Conservation (phyloP, 208 protist genomes). For the Tritrichomonas foetus region DNA sequence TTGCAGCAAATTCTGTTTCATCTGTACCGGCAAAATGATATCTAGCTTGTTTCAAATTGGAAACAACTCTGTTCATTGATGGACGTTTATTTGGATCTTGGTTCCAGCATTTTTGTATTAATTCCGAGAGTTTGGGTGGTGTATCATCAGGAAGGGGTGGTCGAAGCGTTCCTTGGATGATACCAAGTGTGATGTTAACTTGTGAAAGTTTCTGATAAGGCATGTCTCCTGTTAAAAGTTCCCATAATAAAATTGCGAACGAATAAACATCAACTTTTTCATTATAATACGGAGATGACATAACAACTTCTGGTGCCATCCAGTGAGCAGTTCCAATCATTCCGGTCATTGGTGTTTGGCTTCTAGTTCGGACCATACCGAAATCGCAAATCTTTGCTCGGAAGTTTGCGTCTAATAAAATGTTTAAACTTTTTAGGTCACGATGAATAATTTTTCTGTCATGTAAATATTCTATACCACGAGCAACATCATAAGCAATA, state of each 20-base stretch:
- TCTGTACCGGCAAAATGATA: background rate
- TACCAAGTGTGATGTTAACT: background rate
- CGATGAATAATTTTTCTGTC: background rate
- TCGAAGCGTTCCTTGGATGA: background rate
- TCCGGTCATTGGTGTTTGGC: background rate
- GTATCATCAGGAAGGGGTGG: background rate
- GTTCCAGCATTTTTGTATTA: constrained; percentile 2
- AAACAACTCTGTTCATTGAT: background rate
- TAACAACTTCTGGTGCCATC: constrained; percentile 39
- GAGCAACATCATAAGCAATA: background rate
- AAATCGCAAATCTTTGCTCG: background rate
- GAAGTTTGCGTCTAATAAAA: background rate
- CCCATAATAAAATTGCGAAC: constrained; percentile 30
- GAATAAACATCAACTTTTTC: constrained; percentile 9
- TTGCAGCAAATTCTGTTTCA: background rate
- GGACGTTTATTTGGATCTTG: background rate
- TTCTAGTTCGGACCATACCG: background rate
- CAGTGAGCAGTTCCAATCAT: background rate
- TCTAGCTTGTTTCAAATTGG: background rate
- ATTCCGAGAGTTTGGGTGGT: background rate
- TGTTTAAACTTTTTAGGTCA: background rate
- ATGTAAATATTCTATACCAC: constrained; percentile 12
- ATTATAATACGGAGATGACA: background rate
- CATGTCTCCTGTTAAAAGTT: background rate
- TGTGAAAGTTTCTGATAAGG: background rate